Conservation (phyloP, 2,329 filamentous ascomycete species). For the Sclerotinia glacialis region DNA sequence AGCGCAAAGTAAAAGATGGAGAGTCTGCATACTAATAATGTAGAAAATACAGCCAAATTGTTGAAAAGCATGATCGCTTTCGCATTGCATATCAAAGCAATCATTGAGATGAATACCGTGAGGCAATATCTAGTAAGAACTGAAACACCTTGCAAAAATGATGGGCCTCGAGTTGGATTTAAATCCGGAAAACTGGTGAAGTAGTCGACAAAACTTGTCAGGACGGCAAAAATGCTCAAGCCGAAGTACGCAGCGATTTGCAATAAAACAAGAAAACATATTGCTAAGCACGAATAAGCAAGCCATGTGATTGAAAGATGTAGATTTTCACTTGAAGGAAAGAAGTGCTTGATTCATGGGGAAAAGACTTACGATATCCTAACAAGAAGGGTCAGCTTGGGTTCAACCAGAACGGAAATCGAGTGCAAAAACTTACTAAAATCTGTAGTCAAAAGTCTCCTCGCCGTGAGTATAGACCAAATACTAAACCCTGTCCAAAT, state of each 20-base stretch:
- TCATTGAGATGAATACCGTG: slow-evolving; percentile 11
- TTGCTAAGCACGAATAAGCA: slow-evolving; percentile 35
- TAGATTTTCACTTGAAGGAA: neutral
- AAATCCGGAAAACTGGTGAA: slow-evolving; percentile 17
- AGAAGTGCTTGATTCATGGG: neutral
- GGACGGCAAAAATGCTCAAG: slow-evolving; percentile 25
- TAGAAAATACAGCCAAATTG: slow-evolving; percentile 34
- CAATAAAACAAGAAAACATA: slow-evolving; percentile 32
- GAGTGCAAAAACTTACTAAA: slow-evolving; percentile 32
- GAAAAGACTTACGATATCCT: slow-evolving; percentile 16
- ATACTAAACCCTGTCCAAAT: slow-evolving; percentile 18
- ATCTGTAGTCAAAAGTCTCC: slow-evolving; percentile 31
- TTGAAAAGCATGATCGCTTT: slow-evolving; percentile 30
- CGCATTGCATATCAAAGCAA: slow-evolving; percentile 19
- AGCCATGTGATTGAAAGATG: neutral
- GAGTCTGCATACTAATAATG: slow-evolving; percentile 31
- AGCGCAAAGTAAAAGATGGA: neutral
- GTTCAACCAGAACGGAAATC: neutral
- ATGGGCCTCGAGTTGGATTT: slow-evolving; percentile 1
- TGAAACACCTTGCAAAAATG: neutral
- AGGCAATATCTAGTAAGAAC: slow-evolving; percentile 13
- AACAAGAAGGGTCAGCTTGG: neutral
- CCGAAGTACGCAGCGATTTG: slow-evolving; percentile 31
- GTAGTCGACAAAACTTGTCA: slow-evolving; percentile 24
- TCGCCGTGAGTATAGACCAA: slow-evolving; percentile 16